phyloP scores from a whole-genome alignment of 768 basidiomycete species.

The Boletus tomentosulus region DNA sequence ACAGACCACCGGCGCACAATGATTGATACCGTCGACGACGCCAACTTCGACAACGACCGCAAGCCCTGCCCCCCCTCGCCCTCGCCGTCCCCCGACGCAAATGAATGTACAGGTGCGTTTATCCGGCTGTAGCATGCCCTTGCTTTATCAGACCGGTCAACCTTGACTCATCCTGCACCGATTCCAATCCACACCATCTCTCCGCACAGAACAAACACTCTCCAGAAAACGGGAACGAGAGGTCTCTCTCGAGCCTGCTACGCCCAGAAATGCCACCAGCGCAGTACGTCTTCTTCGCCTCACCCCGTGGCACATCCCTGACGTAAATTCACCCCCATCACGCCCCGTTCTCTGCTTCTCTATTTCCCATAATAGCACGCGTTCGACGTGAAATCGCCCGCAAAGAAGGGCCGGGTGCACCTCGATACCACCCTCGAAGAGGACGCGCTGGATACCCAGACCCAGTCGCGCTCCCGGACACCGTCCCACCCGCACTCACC shows the following conservation, averaged over 20 bases:
- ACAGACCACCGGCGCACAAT: conserved; percentile 30
- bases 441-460: conserved; percentile 41
- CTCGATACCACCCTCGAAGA: conserved; percentile 65
- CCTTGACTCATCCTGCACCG: conserved; percentile 22
- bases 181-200: conserved; percentile 14
- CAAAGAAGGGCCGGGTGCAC: conserved; percentile 70
- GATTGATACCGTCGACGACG: conserved; percentile 24
- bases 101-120: conserved; percentile 40
- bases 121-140: conserved; percentile 20
- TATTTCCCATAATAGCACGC: conserved; percentile 22
- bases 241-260: conserved; percentile 67
- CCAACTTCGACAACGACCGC: conserved; percentile 12
- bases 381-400: conserved; percentile 52
- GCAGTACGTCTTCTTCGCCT: conserved; percentile 31
- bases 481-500: conserved; percentile 29
- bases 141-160: conserved; percentile 24
- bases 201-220: conserved; percentile 37
- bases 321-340: conserved; percentile 26
- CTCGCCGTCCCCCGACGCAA: conserved; percentile 44
- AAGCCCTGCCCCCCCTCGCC: conserved; percentile 26
- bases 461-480: conserved; percentile 36
- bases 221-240: conserved; percentile 77
- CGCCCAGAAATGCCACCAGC: conserved; percentile 38
- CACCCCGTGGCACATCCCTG: conserved; percentile 16
- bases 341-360: conserved; percentile 13